phyloP scores from a whole-genome alignment of 306 rosid species.

The Lathyrus aphaca region DNA sequence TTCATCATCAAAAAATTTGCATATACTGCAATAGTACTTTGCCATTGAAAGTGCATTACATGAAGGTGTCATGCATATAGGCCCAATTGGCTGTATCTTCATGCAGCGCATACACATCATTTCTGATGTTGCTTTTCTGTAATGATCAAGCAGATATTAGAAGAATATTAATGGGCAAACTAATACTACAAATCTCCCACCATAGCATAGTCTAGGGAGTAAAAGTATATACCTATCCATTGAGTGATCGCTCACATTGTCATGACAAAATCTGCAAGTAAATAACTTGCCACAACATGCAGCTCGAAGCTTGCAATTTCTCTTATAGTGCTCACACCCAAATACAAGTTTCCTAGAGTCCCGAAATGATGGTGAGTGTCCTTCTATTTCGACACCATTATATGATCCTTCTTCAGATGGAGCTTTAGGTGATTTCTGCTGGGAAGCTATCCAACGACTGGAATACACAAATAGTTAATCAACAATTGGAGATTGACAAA shows the following conservation, averaged over 20 bases:
- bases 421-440: constrained; percentile 85
- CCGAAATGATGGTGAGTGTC: constrained; percentile 65
- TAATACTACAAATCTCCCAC: neutral
- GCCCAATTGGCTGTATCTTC: constrained; percentile 79
- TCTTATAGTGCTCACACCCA: constrained; percentile 98
- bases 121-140: constrained; percentile 83
- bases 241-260: constrained; percentile 95
- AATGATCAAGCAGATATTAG: constrained; percentile 38
- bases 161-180: neutral
- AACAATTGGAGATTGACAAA: constrained; percentile 33
- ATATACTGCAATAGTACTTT: constrained; percentile 83
- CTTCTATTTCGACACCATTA: constrained; percentile 63
- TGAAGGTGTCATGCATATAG: constrained; percentile 80
- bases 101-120: constrained; percentile 97
- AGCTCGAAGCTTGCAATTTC: constrained; percentile 98
- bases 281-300: constrained; percentile 95
- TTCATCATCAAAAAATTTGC: constrained; percentile 98
- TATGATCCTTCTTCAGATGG: constrained; percentile 68
- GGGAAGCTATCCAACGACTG: constrained; percentile 99
- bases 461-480: constrained; percentile 40
- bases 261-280: constrained; percentile 97
- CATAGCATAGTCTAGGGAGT: constrained; percentile 2
- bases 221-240: constrained; percentile 83
- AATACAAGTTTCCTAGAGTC: constrained; percentile 63
- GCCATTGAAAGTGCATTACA: constrained; percentile 92